Evolutionary conservation across 805 yeast species (phyloP), one percentile per base, ranked within the genome.

Genomic region (Debaryomyces hansenii): DNA sequence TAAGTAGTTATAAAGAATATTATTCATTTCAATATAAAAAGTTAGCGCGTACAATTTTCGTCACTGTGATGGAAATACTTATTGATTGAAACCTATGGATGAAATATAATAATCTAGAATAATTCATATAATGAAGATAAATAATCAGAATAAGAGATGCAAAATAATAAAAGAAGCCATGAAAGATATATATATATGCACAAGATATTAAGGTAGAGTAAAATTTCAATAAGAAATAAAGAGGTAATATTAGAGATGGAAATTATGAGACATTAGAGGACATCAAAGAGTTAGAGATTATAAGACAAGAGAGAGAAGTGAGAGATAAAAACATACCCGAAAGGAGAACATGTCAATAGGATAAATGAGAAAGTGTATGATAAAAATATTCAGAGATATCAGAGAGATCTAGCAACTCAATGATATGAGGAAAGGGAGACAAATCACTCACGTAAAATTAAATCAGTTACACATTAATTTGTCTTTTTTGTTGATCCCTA

Each of bases 401-500:
- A n/a, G 7, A 7, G 27, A 6, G 27, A 24, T 9, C 27, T 3
- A 24, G 27, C 27, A 24, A 3, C 27, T 7, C 27, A 24, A 5
- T 24, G 3, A 24, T 24, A 2, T 24, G 27, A 24, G 10, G 27
- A 9, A 9, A 24, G 10, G 27, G 4, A 24, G 10, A 24, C 27
- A 24, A 24, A 24, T 24, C 7, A 24, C 10, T 9, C 10, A 31
- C 7, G 34, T 12, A 31, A 31, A 11, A 8, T 5, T 10, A 10
- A 21, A n/a, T 27, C 31, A 12, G 10, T 37, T 33, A 47, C 21
- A 43, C 40, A 18, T 27, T 41, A 40, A 55, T 29, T 51, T 70
- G 75, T 49, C 72, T 70, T 66, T 79, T 80, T 63, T 81, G 88
- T 69, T 85, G 96, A 59, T 87, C 96, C 56, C 94, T 81, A 12